Percentiles rank a stretch among this genome's conserved stretches.
Evolutionary conservation across 257 asterid species (phyloP).

Genomic region (Plantago ovata): DNA sequence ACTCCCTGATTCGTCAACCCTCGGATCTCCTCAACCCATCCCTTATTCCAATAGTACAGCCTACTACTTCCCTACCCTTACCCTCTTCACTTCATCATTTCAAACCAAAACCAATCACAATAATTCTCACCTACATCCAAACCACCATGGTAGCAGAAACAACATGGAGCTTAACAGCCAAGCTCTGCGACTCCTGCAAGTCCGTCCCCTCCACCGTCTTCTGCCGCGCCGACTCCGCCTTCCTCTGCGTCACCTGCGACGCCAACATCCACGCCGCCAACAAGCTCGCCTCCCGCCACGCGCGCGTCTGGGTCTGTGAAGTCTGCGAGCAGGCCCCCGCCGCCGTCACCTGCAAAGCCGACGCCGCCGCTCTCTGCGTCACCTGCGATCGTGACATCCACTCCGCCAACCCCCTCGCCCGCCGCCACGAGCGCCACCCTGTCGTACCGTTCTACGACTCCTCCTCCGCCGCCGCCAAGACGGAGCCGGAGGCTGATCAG

Average conservation of each 20-base stretch:
- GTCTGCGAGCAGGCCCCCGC: slow-evolving; percentile 93
- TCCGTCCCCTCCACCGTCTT: slow-evolving; percentile 47
- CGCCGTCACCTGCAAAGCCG: slow-evolving; percentile 84
- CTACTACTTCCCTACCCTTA: too few species aligned
- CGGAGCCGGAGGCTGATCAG: slow-evolving; percentile 17
- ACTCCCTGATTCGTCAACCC: slow-evolving; percentile 18
- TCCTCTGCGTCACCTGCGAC: slow-evolving; percentile 66
- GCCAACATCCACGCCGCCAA: slow-evolving; percentile 67
- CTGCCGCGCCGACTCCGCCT: slow-evolving; percentile 81
- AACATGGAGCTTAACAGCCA: slow-evolving; percentile 60
- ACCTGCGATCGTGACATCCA: slow-evolving; percentile 84
- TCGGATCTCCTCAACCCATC: slow-evolving; percentile 32
- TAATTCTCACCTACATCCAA: slow-evolving; percentile 4
- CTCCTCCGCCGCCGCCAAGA: slow-evolving; percentile 23
- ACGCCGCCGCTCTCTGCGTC: slow-evolving; percentile 74
- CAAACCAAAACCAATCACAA: not conserved
- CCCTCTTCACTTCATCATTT: not conserved
- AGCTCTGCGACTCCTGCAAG: slow-evolving; percentile 73
- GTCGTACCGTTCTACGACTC: slow-evolving; percentile 57
- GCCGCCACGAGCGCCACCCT: slow-evolving; percentile 81
- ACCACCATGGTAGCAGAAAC: slow-evolving; percentile 39
- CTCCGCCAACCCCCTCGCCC: slow-evolving; percentile 84
- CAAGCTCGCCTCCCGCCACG: slow-evolving; percentile 79
- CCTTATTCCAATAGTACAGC: not conserved
- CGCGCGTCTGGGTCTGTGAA: slow-evolving; percentile 76